Conservation (phyloP, 2,329 filamentous ascomycete genomes). For the Diaporthe eres region DNA sequence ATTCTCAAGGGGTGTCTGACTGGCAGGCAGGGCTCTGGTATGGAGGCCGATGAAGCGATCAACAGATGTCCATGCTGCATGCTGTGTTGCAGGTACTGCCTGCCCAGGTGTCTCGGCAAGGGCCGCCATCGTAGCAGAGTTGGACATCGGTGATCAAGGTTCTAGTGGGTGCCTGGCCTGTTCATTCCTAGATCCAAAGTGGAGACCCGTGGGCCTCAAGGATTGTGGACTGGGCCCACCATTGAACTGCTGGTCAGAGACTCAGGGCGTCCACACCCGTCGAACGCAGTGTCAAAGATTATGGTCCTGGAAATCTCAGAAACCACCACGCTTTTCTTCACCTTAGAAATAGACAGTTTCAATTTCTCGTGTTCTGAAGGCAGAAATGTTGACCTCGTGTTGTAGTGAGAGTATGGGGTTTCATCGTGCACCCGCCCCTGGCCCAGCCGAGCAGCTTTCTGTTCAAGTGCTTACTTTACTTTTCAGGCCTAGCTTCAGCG, state of each 20-base stretch:
- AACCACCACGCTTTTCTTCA: background rate
- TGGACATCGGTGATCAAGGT: no score
- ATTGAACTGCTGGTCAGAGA: background rate
- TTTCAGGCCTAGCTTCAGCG: constrained; percentile 12
- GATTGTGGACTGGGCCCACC: background rate
- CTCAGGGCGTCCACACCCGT: background rate
- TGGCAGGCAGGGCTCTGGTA: background rate
- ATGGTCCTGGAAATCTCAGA: no score
- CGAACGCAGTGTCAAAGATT: background rate
- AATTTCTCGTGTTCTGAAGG: background rate
- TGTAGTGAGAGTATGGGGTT: background rate
- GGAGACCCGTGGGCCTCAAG: background rate
- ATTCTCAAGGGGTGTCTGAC: background rate
- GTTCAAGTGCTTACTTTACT: constrained; percentile 19
- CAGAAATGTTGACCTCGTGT: background rate
- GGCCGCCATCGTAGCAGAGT: background rate
- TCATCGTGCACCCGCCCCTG: constrained; percentile 1
- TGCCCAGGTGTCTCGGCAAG: background rate
- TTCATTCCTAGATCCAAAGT: background rate
- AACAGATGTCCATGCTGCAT: background rate
- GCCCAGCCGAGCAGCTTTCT: background rate
- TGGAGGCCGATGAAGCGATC: background rate
- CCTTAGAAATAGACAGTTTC: background rate
- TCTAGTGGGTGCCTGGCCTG: background rate
- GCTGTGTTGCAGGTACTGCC: background rate